Evolutionary conservation across 1,284 basidiomycete species (phyloP).

Genomic region (Mycosarcoma mackinlayi): DNA sequence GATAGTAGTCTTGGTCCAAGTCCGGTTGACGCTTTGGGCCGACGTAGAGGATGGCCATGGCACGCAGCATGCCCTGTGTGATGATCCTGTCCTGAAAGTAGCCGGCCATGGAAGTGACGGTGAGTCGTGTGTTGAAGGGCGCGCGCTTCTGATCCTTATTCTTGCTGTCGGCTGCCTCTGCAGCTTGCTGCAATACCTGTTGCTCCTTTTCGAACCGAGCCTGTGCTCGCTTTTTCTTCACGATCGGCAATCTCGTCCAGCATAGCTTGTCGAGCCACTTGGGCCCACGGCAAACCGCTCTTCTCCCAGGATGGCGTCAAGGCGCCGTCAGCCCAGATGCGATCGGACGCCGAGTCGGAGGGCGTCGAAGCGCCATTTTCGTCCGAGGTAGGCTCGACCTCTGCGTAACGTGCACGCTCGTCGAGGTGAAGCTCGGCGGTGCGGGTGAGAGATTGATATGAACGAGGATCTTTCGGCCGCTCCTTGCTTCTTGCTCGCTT

Average conservation of each 20-base stretch:
- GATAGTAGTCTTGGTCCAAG: conserved; percentile 91
- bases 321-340: conserved; percentile 23
- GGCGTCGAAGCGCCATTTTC: conserved; percentile 29
- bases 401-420: conserved; percentile 58
- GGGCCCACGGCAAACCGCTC: conserved; percentile 38
- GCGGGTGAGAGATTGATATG: conserved; percentile 53
- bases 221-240: conserved; percentile 37
- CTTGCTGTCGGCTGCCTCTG: conserved; percentile 40
- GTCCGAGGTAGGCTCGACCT: conserved; percentile 53
- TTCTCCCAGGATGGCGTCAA: conserved; percentile 44
- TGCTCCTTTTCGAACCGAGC: conserved; percentile 45
- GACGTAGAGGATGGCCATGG: conserved; percentile 97
- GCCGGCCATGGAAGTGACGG: conserved; percentile 94
- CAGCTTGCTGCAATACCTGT: conserved; percentile 33
- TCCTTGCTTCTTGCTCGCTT: conserved; percentile 38
- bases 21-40: conserved; percentile 91
- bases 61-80: conserved; percentile 77
- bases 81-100: conserved; percentile 64
- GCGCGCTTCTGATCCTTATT: conserved; percentile 41
- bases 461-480: conserved; percentile 28
- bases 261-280: conserved; percentile 33
- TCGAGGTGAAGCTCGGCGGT: conserved; percentile 61
- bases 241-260: conserved; percentile 32
- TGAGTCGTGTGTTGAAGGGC: conserved; percentile 81
- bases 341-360: conserved; percentile 35